These are phyloP conservation scores for Aspergillus brunneoviolaceus DNA, from an alignment of 2,329 filamentous ascomycete genomes.

Conservation along the genomic window DNA sequence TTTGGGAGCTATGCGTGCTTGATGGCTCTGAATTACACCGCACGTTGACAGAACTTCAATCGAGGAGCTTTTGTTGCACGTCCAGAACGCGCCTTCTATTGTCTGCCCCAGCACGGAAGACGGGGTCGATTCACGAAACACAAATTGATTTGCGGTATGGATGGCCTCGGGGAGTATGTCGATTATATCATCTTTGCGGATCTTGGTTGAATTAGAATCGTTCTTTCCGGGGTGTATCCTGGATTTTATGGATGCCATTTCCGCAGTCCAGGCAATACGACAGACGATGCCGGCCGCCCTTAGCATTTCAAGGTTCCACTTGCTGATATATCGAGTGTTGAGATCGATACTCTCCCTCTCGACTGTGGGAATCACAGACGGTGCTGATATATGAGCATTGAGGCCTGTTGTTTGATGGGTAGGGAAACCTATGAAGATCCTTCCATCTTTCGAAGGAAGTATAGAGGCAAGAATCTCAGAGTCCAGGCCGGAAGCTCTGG, in stretches of 20 bases:
- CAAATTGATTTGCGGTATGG: constrained; percentile 83
- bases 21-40: constrained; percentile 79
- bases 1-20: constrained; percentile 73
- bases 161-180: constrained; percentile 74
- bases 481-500: constrained; percentile 52
- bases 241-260: constrained; percentile 73
- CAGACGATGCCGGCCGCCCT: constrained; percentile 87
- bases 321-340: constrained; percentile 90
- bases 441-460: constrained; percentile 81
- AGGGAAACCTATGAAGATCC: constrained; percentile 96
- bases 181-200: constrained; percentile 63
- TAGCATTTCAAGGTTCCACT: constrained; percentile 93
- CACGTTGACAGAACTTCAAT: constrained; percentile 87
- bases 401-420: constrained; percentile 96
- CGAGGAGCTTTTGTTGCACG: constrained; percentile 73
- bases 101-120: constrained; percentile 78
- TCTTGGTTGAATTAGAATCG: constrained; percentile 46
- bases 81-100: constrained; percentile 97
- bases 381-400: constrained; percentile 90
- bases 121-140: constrained; percentile 85
- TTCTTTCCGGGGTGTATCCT: constrained; percentile 51
- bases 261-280: constrained; percentile 80
- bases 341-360: constrained; percentile 96
- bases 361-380: constrained; percentile 94
- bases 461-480: constrained; percentile 85